A percentile compares a stretch with the other conserved stretches of the same genome.
phyloP scores from a whole-genome alignment of 306 rosid genomes.

The Medicago ruthenica region DNA sequence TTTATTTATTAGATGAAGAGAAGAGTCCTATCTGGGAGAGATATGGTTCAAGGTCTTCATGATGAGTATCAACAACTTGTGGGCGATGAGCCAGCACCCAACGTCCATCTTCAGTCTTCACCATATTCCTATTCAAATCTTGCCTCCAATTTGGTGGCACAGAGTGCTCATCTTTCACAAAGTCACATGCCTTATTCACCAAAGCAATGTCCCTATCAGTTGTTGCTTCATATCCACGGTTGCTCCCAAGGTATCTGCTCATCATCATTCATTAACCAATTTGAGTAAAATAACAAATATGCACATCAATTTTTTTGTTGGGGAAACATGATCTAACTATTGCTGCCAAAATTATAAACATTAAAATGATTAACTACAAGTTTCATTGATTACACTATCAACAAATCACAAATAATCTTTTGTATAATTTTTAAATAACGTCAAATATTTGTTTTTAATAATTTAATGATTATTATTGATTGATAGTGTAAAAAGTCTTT shows the following conservation, averaged over 20 bases:
- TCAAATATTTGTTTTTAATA: too few species aligned
- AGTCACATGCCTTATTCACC: conserved; percentile 83
- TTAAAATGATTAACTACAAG: too few species aligned
- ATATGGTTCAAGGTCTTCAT: conserved; percentile 52
- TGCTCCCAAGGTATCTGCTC: conserved; percentile 74
- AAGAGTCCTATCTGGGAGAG: conserved; percentile 1
- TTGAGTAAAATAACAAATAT: too few species aligned
- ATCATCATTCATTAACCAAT: background rate
- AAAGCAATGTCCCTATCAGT: conserved; percentile 79
- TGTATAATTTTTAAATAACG: too few species aligned
- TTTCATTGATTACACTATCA: too few species aligned
- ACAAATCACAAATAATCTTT: too few species aligned
- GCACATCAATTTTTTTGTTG: too few species aligned
- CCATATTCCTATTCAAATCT: conserved; percentile 78
- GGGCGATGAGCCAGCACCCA: conserved; percentile 74
- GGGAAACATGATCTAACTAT: too few species aligned
- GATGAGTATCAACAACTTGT: conserved; percentile 51
- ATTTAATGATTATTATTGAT: too few species aligned
- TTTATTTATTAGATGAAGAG: background rate
- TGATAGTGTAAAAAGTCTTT: too few species aligned
- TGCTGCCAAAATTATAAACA: too few species aligned
- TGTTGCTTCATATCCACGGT: conserved; percentile 52
- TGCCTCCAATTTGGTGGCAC: conserved; percentile 94
- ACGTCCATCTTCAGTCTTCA: conserved; percentile 61
- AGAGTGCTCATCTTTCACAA: conserved; percentile 69